phyloP scores from a whole-genome alignment of 1,139 yeast genomes.

The Kluyveromyces sp. region DNA sequence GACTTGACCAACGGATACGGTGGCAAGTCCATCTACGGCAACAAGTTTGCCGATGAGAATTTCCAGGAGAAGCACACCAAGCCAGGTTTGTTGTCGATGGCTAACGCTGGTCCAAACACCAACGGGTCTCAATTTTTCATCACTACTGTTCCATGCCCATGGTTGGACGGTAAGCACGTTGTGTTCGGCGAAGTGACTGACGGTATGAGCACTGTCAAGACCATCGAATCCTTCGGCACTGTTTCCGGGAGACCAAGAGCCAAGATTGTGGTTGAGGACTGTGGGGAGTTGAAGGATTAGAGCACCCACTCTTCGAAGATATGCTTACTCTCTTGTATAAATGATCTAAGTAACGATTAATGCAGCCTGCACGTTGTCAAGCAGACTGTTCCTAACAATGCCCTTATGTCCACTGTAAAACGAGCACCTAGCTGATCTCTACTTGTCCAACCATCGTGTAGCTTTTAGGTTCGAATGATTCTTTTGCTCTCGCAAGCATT shows the following conservation, averaged over 20 bases:
- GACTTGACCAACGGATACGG: slow-evolving; percentile 91
- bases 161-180: slow-evolving; percentile 95
- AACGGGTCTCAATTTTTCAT: slow-evolving; percentile 95
- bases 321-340: background rate
- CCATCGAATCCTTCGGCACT: slow-evolving; percentile 72
- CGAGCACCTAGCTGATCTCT: background rate
- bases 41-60: slow-evolving; percentile 84
- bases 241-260: slow-evolving; percentile 66
- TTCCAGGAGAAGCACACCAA: slow-evolving; percentile 71
- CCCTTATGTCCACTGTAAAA: background rate
- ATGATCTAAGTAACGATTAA: background rate
- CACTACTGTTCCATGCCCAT: slow-evolving; percentile 82
- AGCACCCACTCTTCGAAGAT: background rate
- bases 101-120: slow-evolving; percentile 94
- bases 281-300: slow-evolving; percentile 54
- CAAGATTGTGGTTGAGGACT: slow-evolving; percentile 62
- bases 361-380: background rate
- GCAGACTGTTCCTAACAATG: no score
- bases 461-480: background rate
- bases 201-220: slow-evolving; percentile 75
- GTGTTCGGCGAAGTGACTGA: slow-evolving; percentile 91
- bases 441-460: background rate
- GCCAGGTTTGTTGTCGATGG: slow-evolving; percentile 90
- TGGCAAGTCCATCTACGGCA: slow-evolving; percentile 91
- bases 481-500: no score